phyloP scores from a whole-genome alignment of 371 early-diverging fungal species.

The Apophysomyces elegans region DNA sequence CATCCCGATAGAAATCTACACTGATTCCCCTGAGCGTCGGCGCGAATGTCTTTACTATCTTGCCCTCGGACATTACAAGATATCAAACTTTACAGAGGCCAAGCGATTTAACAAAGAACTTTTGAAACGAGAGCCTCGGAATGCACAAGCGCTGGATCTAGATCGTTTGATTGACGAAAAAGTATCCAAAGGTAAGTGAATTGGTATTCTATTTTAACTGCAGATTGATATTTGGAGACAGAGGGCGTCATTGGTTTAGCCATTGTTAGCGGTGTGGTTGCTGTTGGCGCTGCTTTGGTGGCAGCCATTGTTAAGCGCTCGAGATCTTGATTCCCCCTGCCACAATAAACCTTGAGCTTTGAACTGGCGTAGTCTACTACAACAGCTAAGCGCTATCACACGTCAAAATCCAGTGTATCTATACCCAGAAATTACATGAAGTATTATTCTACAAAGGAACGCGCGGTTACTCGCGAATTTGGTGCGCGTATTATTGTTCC shows the following conservation, averaged over 20 bases:
- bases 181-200: conserved; percentile 71
- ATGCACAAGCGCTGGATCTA: conserved; percentile 80
- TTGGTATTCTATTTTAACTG: not conserved
- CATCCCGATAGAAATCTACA: conserved; percentile 74
- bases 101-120: conserved; percentile 78
- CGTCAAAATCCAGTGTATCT: not conserved
- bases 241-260: conserved; percentile 93
- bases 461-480: too few relatives aligned
- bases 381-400: not conserved
- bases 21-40: conserved; percentile 80
- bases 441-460: too few relatives aligned
- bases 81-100: conserved; percentile 85
- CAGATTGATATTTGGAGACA: conserved; percentile 19
- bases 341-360: not conserved
- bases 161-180: conserved; percentile 83
- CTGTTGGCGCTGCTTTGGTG: conserved; percentile 60
- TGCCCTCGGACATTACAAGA: conserved; percentile 88
- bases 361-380: not conserved
- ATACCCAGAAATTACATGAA: too few relatives aligned
- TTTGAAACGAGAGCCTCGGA: conserved; percentile 82
- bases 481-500: too few relatives aligned
- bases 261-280: conserved; percentile 82
- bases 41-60: conserved; percentile 95
- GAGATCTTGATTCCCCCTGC: conserved; percentile 11
- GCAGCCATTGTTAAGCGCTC: conserved; percentile 45